Evolutionary conservation across 306 rosid species (phyloP).

Genomic region (Prunus armeniaca): DNA sequence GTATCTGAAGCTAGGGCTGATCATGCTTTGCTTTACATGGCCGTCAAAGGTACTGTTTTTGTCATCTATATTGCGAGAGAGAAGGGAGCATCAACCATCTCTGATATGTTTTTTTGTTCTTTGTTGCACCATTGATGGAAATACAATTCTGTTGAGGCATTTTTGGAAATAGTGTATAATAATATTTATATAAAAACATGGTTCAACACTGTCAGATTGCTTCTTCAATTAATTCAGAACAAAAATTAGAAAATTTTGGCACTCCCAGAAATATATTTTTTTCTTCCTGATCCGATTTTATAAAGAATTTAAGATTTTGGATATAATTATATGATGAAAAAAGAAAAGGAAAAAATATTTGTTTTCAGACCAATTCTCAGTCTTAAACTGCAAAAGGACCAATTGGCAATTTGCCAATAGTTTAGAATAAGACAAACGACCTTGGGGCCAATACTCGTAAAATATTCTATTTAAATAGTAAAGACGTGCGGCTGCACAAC

Average conservation of each 20-base stretch:
- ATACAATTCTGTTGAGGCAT: conserved; percentile 33
- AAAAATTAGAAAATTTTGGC: background rate
- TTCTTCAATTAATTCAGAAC: no score
- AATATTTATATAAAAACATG: background rate
- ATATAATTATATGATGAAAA: no score
- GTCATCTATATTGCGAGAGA: conserved; percentile 43
- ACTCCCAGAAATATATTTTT: background rate
- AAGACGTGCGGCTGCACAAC: no score
- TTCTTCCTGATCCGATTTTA: background rate
- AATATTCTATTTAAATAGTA: no score
- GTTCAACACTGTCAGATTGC: no score
- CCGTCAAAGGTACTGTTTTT: conserved; percentile 16
- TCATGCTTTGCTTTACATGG: conserved; percentile 9
- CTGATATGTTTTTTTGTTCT: conserved; percentile 22
- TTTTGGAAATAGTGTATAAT: conserved; percentile 23
- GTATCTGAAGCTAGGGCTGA: conserved; percentile 29
- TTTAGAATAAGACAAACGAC: no score
- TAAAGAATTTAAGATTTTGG: background rate
- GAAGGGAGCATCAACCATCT: conserved; percentile 27
- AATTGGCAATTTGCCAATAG: no score
- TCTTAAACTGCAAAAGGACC: no score
- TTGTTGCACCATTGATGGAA: conserved; percentile 30
- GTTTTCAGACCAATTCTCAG: no score
- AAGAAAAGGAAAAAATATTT: no score
- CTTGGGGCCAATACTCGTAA: no score